A percentile compares a stretch with the other conserved stretches of the same genome.
These are phyloP conservation scores for Fusarium sp. DNA, from an alignment of 2,329 filamentous ascomycete genomes.

Conservation along the genomic window DNA sequence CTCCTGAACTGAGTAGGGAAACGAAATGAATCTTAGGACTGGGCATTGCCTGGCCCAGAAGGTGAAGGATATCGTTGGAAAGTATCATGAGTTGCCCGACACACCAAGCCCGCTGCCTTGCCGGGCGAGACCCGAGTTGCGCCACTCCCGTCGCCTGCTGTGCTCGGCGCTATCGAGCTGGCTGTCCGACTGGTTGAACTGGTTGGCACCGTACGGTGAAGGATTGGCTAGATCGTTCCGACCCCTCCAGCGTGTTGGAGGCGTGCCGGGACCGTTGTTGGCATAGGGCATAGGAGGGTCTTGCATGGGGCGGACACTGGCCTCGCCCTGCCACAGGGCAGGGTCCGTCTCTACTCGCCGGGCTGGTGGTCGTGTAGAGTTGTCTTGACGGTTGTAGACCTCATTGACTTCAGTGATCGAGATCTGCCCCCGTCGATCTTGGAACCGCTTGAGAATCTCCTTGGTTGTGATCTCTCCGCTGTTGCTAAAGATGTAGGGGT, in stretches of 20 bases:
- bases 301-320: slow-evolving; percentile 82
- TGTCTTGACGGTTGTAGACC: slow-evolving; percentile 67
- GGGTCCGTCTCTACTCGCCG: slow-evolving; percentile 88
- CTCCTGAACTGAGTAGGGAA: slow-evolving; percentile 41
- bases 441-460: slow-evolving; percentile 94
- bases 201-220: slow-evolving; percentile 57
- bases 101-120: slow-evolving; percentile 64
- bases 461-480: slow-evolving; percentile 93
- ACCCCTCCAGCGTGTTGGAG: slow-evolving; percentile 62
- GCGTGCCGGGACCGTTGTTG: slow-evolving; percentile 58
- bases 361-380: slow-evolving; percentile 66
- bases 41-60: slow-evolving; percentile 30
- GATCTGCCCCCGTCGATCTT: slow-evolving; percentile 75
- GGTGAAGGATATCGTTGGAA: slow-evolving; percentile 30
- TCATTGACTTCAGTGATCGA: slow-evolving; percentile 71
- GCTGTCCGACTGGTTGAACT: slow-evolving; percentile 59
- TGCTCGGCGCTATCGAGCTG: slow-evolving; percentile 55
- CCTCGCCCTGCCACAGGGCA: slow-evolving; percentile 84
- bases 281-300: slow-evolving; percentile 62
- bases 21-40: slow-evolving; percentile 31
- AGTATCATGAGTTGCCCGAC: slow-evolving; percentile 56
- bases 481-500: slow-evolving; percentile 84
- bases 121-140: slow-evolving; percentile 67
- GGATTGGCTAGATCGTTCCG: slow-evolving; percentile 57
- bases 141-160: slow-evolving; percentile 65